Conservation (phyloP, 345 rosid genomes). For the Linum tenue region DNA sequence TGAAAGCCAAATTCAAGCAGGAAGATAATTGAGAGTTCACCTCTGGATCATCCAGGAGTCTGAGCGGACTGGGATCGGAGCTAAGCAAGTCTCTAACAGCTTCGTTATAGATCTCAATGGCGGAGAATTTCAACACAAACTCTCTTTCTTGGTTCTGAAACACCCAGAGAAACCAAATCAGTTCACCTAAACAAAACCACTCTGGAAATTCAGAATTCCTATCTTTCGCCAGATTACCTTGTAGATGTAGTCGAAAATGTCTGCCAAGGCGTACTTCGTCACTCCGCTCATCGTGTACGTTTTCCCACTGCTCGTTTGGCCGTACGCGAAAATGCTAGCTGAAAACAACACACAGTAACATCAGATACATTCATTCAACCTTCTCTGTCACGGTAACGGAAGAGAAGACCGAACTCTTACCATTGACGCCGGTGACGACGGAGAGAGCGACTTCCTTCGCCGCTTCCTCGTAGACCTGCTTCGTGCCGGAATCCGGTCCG, state of each 20-base stretch:
- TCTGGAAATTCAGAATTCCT: no score
- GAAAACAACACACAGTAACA: conserved; percentile 11
- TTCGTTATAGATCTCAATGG: conserved; percentile 49
- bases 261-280: conserved; percentile 41
- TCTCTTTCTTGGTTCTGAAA: conserved; percentile 54
- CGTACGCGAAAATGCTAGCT: conserved; percentile 74
- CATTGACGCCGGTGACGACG: conserved; percentile 52
- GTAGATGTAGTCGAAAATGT: conserved; percentile 41
- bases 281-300: conserved; percentile 65
- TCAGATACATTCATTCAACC: not conserved
- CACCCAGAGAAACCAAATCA: not conserved
- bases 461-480: conserved; percentile 49
- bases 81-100: conserved; percentile 53
- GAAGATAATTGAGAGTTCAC: conserved; percentile 18
- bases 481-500: conserved; percentile 35
- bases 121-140: conserved; percentile 66
- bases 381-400: not conserved
- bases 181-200: no score
- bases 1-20: not conserved
- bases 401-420: conserved; percentile 25
- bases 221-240: conserved; percentile 23
- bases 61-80: conserved; percentile 47
- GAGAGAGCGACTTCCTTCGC: conserved; percentile 53
- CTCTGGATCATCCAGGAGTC: conserved; percentile 55
- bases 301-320: conserved; percentile 80